Evolutionary conservation across 1,284 basidiomycete species (phyloP), one percentile per base, ranked within the genome.

Genomic region (Rhodotorula sp.): DNA sequence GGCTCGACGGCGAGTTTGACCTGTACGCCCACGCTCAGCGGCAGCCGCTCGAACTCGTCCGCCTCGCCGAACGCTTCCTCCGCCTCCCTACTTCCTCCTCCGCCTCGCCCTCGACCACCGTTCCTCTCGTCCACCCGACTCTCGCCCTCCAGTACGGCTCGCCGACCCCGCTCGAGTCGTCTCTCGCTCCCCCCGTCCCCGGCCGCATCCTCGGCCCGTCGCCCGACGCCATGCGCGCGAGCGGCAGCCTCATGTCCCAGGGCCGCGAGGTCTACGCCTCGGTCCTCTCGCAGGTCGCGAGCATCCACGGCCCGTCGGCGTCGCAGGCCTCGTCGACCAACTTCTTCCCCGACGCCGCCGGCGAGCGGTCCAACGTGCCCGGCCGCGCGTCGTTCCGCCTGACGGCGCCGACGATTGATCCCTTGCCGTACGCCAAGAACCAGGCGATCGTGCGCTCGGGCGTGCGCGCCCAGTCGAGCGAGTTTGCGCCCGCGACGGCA

Each of bases 21-120:
- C 48, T 74, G 34, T 72, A 68, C 65, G 71, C 64, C 3, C 69
- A 71, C 56, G 74, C 75, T 2, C 71, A 72, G 58, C 53, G 61
- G 27, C 57, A 68, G 48, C 67, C 71, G 41, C 57, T 66, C 41
- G 68, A 77, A 14, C 55, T 77, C 16, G 52, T 63, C 44, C 56
- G 67, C n/a, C 65, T 73, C 64, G 67, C 73, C 69, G 74, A 75
- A 52, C 63, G 67, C 13, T 77, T 77, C 74, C 70, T 77, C 53
- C 70, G 71, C 23, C 27, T 52, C 44, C 50, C 56, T 2, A 10
- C 34, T 0, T 4, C 63, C 5, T 41, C 56, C 34, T 8, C 52
- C 45, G 55, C 67, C 13, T 25, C 48, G n/a, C 21, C 50, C 50
- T 59, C 61, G 19, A 42, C 68, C 16, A 61, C 63, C 0, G 55